Conservation (phyloP, 2,329 filamentous ascomycete species). For the Phoma herbarum region DNA sequence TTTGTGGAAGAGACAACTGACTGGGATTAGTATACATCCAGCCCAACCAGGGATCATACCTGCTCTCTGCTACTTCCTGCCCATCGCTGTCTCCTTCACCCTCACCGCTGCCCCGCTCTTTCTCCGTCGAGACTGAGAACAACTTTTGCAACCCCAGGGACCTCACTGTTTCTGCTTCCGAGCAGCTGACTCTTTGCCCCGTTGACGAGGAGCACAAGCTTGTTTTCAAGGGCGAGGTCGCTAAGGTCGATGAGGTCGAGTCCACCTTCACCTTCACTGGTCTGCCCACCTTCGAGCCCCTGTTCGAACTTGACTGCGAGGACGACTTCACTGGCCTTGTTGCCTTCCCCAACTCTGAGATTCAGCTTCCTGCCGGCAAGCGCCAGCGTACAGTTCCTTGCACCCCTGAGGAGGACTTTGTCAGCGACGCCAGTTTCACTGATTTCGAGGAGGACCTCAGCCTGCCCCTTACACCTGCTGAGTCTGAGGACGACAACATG, state of each 20-base stretch:
- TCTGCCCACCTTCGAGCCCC: conserved; percentile 80
- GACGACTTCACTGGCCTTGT: conserved; percentile 84
- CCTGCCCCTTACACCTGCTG: conserved; percentile 68
- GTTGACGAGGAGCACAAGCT: conserved; percentile 68
- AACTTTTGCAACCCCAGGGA: conserved; percentile 94
- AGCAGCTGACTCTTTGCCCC: conserved; percentile 68
- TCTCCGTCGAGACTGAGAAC: conserved; percentile 74
- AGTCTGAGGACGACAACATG: conserved; percentile 57
- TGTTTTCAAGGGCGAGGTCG: conserved; percentile 58
- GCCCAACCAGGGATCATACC: conserved; percentile 71
- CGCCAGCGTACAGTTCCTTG: conserved; percentile 78
- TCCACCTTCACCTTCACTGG: conserved; percentile 58
- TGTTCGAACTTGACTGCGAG: conserved; percentile 90
- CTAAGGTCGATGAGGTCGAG: conserved; percentile 48
- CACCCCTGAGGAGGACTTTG: conserved; percentile 73
- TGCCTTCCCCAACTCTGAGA: conserved; percentile 68
- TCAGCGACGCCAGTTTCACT: conserved; percentile 78
- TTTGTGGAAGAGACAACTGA: conserved; percentile 33
- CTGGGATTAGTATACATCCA: conserved; percentile 68
- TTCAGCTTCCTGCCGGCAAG: conserved; percentile 70
- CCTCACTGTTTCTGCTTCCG: conserved; percentile 73
- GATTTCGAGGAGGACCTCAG: conserved; percentile 76
- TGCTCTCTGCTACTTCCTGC: conserved; percentile 76
- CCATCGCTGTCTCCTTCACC: conserved; percentile 89
- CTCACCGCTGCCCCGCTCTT: conserved; percentile 76